Conservation (phyloP, 2,329 filamentous ascomycete genomes). For the Thielaviopsis musarum region DNA sequence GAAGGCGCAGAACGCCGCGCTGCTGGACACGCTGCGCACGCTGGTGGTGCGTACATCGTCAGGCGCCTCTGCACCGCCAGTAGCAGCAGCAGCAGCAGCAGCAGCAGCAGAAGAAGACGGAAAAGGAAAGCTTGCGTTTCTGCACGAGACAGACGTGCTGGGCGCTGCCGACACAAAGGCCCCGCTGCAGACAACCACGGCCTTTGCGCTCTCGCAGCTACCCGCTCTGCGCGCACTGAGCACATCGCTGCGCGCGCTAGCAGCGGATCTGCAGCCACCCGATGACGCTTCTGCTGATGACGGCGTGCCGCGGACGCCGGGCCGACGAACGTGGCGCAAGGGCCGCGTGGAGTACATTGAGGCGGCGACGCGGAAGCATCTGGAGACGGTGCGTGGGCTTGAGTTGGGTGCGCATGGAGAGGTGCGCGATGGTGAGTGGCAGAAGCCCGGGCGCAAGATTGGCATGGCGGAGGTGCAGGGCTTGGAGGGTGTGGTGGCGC, state of each 20-base stretch:
- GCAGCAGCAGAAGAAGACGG: neutral
- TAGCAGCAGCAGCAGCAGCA: neutral
- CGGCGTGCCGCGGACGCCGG: conserved; percentile 17
- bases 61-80: neutral
- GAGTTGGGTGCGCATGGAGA: conserved; percentile 46
- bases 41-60: conserved; percentile 10
- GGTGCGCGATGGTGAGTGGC: conserved; percentile 48
- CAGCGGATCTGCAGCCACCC: conserved; percentile 37
- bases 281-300: neutral
- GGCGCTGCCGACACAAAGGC: conserved; percentile 31
- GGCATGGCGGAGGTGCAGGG: conserved; percentile 38
- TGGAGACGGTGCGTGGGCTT: conserved; percentile 53
- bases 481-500: conserved; percentile 32
- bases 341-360: conserved; percentile 75
- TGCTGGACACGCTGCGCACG: conserved; percentile 45
- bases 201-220: conserved; percentile 70
- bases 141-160: conserved; percentile 36
- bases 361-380: conserved; percentile 54
- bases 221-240: conserved; percentile 57
- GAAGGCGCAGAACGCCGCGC: conserved; percentile 50
- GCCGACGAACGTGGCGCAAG: conserved; percentile 36
- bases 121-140: conserved; percentile 31
- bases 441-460: conserved; percentile 34
- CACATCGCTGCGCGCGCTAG: conserved; percentile 41
- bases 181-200: conserved; percentile 52